These are phyloP conservation scores for Vitis hybrid DNA, from an alignment of 177 flowering plant species.

Conservation along the genomic window DNA sequence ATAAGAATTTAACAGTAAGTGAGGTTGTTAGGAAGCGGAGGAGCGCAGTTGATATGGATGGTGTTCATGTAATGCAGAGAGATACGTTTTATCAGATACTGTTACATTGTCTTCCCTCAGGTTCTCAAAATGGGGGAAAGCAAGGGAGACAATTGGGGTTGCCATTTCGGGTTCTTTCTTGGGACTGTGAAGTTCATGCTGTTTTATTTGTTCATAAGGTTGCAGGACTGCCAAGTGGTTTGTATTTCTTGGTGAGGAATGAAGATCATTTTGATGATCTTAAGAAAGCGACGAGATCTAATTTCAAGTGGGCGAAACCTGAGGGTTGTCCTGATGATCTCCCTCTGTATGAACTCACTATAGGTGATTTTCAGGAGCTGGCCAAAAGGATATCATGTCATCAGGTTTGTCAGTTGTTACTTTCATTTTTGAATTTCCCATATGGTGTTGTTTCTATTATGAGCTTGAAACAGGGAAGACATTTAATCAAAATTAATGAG, in stretches of 20 bases:
- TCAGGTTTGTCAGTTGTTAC: conserved; percentile 53
- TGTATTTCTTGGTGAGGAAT: conserved; percentile 93
- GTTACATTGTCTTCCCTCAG: conserved; percentile 88
- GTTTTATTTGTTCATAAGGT: conserved; percentile 86
- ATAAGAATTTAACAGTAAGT: conserved; percentile 56
- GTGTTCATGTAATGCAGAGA: conserved; percentile 51
- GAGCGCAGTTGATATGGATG: conserved; percentile 98
- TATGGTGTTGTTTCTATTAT: neutral
- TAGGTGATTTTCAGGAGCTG: conserved; percentile 51
- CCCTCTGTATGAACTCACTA: conserved; percentile 73
- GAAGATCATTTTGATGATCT: conserved; percentile 70
- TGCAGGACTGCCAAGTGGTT: conserved; percentile 64
- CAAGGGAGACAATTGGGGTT: conserved; percentile 62
- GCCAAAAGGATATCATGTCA: conserved; percentile 78
- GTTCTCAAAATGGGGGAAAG: conserved; percentile 42
- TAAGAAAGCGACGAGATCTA: conserved; percentile 50
- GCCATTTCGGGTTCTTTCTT: conserved; percentile 78
- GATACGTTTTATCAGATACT: conserved; percentile 84
- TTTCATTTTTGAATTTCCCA: neutral
- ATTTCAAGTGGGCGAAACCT: conserved; percentile 82
- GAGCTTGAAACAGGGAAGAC: too few relatives aligned
- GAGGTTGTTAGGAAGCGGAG: conserved; percentile 83
- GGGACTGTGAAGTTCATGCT: conserved; percentile 85
- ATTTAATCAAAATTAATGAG: neutral
- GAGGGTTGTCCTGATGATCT: conserved; percentile 83